Base-by-base conservation (phyloP, 1,284 basidiomycete genomes). In the Moesziomyces sp. region DNA sequence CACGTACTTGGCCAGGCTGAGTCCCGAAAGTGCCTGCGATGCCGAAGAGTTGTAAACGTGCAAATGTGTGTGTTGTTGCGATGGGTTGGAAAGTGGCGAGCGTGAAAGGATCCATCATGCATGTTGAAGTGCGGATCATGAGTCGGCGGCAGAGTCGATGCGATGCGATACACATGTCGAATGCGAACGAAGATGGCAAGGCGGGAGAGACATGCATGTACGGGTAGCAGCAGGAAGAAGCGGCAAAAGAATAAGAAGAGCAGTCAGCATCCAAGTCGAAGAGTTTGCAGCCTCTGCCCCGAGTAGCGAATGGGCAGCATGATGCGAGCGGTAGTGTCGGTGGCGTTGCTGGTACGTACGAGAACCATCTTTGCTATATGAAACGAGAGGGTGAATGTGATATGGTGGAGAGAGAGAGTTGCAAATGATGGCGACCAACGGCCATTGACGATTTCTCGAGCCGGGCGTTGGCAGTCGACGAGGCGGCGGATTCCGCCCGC, bases 1-100 rank as follows among this genome's bases (percentile, higher is more conserved):
- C 80, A 97, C 87, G 79, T 89, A 89, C 44, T 91, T 90, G 47
- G 93, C 93, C 75, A 95, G 87, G 38, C 92, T 93, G 78, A 89
- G 55, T 30, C 72, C 72, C 40, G 72, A 64, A 24, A 73, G 70
- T 52, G 60, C 58, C 69, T 72, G 56, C 18, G 11, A 19, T 45
- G 14, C 40, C 38, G 3, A n/a, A 19, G n/a, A 24, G 24, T 23
- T 14, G 21, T 14, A 30, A 23, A 19, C 14, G 30, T 9, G 34
- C 19, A 35, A 28, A 23, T 42, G 16, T 4, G 38, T 34, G 21
- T 23, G 43, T 5, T 7, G 35, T 40, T 40, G 35, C 45, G 30
- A n/a, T 19, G 1, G 42, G 26, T 50, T 51, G 28, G 35, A 8
- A 19, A 34, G 30, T 30, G 30, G 30, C 19, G 43, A 19, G 10